Conservation (phyloP, 2,329 filamentous ascomycete genomes). For the Metarhizium guizhouense region DNA sequence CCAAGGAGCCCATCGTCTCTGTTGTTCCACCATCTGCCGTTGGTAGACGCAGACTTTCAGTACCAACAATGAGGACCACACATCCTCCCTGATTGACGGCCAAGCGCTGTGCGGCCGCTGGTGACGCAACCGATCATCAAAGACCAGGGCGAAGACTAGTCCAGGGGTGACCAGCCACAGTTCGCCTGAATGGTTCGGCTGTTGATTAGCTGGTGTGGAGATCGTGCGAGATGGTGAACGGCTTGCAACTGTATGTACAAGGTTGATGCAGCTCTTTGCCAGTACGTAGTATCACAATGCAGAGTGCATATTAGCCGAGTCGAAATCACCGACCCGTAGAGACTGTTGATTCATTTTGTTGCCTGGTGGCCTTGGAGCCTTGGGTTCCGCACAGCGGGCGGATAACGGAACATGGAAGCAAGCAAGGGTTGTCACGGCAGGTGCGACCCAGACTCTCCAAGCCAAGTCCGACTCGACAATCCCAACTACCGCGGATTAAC, state of each 20-base stretch:
- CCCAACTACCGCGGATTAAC: neutral
- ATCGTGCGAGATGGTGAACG: neutral
- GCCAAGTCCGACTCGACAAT: neutral
- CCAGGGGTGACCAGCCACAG: neutral
- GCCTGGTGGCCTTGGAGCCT: neutral
- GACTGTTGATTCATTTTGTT: neutral
- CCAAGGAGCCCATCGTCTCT: neutral
- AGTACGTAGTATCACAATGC: neutral
- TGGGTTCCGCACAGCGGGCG: neutral
- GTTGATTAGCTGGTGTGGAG: neutral
- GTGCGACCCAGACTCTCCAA: neutral
- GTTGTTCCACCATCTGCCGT: neutral
- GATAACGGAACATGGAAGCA: neutral
- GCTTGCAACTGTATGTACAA: neutral
- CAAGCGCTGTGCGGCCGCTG: neutral
- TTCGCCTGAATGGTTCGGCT: neutral
- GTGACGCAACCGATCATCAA: neutral
- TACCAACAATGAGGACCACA: neutral
- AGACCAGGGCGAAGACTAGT: neutral
- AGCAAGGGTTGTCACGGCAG: neutral
- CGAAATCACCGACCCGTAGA: neutral
- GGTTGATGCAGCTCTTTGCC: neutral
- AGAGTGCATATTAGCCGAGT: neutral
- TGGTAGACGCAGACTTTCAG: neutral
- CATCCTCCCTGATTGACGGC: neutral